Evolutionary conservation across 1,284 basidiomycete species (phyloP), one percentile per base, ranked within the genome.

Genomic region (Ustilago bromivora): DNA sequence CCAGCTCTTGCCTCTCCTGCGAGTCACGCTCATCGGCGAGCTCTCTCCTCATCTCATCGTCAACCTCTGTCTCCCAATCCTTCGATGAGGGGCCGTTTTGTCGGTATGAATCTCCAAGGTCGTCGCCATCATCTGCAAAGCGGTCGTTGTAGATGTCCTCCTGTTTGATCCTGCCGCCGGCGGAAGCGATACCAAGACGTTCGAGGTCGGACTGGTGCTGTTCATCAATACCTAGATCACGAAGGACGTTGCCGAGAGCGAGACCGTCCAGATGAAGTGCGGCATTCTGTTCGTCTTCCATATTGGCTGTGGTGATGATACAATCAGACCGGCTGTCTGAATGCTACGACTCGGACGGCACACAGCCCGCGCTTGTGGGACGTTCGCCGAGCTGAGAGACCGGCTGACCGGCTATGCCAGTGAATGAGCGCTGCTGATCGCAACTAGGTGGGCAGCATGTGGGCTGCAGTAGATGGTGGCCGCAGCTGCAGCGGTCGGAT

Each of bases 101-200:
- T 28, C 55, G 66, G 23, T 66, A 57, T 31, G 61, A 38, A n/a
- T 64, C 60, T 34, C 63, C 71, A 15, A 79, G 57, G 19, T 81
- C 79, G 17, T 82, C 78, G 47, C 79, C 79, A 15, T 85, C 84
- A 28, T 85, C 84, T 43, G 74, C 80, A 68, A 80, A 86, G 32
- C 70, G 76, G 38, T 85, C 80, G 15, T 84, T 81, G 76, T 86
- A 86, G 61, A 86, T 86, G 52, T 85, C 79, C 46, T 86, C 83
- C 57, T 71, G 66, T 36, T 80, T 73, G 72, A 83, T 75, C 23
- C 61, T 76, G 56, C 58, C 64, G 49, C 67, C 71, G 31, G 65
- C 66, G 17, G 71, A 79, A 32, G 71, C 71, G 31, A 78, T 75
- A 47, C 76, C 76, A 34, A 78, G 71, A 56, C 79, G 73, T 61